Percentiles rank a stretch among this genome's conserved stretches.
Evolutionary conservation across 257 asterid genomes (phyloP).

Genomic region (Coffea eugenioides): DNA sequence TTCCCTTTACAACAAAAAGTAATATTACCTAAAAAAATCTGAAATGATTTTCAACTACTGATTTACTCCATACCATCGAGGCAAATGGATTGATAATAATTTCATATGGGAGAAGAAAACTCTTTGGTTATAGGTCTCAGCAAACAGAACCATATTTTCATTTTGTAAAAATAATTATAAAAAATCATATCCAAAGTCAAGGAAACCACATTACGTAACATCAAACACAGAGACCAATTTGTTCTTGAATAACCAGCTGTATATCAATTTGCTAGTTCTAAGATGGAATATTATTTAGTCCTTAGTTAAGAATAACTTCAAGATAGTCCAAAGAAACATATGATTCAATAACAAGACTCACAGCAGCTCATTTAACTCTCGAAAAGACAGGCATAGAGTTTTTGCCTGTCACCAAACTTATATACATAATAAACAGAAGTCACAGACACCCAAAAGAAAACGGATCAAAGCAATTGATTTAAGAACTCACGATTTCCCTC

Average conservation of each 20-base stretch:
- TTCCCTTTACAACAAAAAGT: not conserved
- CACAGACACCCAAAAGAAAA: not conserved
- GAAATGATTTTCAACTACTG: not conserved
- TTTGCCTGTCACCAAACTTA: not conserved
- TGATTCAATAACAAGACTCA: not conserved
- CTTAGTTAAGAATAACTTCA: not conserved
- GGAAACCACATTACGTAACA: not conserved
- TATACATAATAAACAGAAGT: not conserved
- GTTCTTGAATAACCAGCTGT: not conserved
- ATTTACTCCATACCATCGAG: too few relatives aligned
- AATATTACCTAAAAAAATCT: not conserved
- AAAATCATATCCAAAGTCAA: not conserved
- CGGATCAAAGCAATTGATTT: not conserved
- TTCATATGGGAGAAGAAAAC: not conserved
- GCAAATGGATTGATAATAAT: not conserved
- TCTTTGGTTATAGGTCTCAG: not conserved
- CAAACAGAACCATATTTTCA: not conserved
- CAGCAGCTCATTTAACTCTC: not conserved
- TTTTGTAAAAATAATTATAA: too few relatives aligned
- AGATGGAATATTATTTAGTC: not conserved
- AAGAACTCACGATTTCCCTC: conserved; percentile 58
- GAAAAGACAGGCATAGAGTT: not conserved
- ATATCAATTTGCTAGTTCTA: not conserved
- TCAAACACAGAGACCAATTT: not conserved
- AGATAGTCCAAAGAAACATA: not conserved